Conservation (phyloP, 2,329 filamentous ascomycete species). For the Dactylellina cionopaga region DNA sequence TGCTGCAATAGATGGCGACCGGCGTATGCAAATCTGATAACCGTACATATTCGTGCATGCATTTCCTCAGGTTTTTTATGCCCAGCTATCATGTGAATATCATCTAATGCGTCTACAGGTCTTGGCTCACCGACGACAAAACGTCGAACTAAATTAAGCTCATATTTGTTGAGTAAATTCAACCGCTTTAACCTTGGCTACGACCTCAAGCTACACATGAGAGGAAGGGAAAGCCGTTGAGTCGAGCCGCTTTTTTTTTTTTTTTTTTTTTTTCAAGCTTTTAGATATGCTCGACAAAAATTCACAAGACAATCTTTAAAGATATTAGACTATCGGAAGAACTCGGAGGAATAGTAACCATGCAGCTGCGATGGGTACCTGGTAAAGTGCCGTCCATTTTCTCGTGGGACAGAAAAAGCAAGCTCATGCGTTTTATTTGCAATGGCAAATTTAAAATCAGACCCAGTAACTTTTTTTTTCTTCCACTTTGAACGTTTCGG, state of each 20-base stretch:
- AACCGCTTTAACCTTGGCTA: conserved; percentile 31
- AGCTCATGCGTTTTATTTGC: conserved; percentile 19
- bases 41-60: conserved; percentile 25
- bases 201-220: conserved; percentile 8
- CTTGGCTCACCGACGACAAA: no score
- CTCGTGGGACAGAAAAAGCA: conserved; percentile 28
- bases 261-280: no score
- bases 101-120: no score
- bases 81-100: no score
- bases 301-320: conserved; percentile 19
- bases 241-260: neutral
- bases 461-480: no score
- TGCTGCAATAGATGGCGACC: neutral
- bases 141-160: no score
- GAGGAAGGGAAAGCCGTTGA: conserved; percentile 15
- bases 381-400: conserved; percentile 5
- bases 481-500: conserved; percentile 28
- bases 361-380: conserved; percentile 20
- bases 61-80: conserved; percentile 26
- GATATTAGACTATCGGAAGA: conserved; percentile 50
- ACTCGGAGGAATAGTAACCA: conserved; percentile 47
- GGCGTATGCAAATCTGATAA: conserved; percentile 18
- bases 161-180: no score
- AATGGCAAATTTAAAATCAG: conserved; percentile 10
- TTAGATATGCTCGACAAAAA: no score